Evolutionary conservation across 2,329 filamentous ascomycete genomes (phyloP).

Genomic region (Gliomastix tumulicola): DNA sequence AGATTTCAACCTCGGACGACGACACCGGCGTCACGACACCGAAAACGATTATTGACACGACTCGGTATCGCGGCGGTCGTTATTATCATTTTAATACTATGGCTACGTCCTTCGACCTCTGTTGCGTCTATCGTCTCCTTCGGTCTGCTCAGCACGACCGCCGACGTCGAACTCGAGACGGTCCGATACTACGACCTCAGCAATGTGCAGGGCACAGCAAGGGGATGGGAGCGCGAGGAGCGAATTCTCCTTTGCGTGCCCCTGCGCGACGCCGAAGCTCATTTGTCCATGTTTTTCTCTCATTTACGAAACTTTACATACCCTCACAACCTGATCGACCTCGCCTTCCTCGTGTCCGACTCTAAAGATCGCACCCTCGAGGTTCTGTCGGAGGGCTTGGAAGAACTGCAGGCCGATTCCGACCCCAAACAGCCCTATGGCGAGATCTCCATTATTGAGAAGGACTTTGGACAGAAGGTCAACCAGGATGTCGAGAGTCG

Average conservation of each 20-base stretch:
- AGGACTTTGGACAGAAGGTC: slow-evolving; percentile 97
- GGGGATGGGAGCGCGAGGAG: slow-evolving; percentile 94
- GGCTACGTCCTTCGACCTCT: slow-evolving; percentile 64
- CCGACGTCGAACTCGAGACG: slow-evolving; percentile 80
- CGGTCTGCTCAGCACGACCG: slow-evolving; percentile 59
- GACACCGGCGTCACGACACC: slow-evolving; percentile 61
- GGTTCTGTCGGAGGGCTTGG: slow-evolving; percentile 67
- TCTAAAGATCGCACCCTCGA: slow-evolving; percentile 87
- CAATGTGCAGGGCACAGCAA: slow-evolving; percentile 82
- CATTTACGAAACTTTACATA: slow-evolving; percentile 96
- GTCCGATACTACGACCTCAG: slow-evolving; percentile 95
- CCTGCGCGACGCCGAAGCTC: slow-evolving; percentile 82
- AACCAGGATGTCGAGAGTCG: slow-evolving; percentile 96
- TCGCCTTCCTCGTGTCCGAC: slow-evolving; percentile 94
- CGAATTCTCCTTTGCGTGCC: slow-evolving; percentile 92
- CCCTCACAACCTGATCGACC: slow-evolving; percentile 90
- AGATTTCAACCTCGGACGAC: slow-evolving; percentile 76
- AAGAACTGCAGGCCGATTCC: slow-evolving; percentile 70
- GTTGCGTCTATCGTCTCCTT: slow-evolving; percentile 59
- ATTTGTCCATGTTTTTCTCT: slow-evolving; percentile 97
- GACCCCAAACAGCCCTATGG: slow-evolving; percentile 81
- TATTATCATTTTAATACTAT: slow-evolving; percentile 62
- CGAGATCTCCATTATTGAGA: slow-evolving; percentile 96
- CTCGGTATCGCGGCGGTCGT: slow-evolving; percentile 52
- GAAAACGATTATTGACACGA: slow-evolving; percentile 66